These are phyloP conservation scores for Mycena vitilis DNA, from an alignment of 768 basidiomycete genomes.

Conservation along the genomic window DNA sequence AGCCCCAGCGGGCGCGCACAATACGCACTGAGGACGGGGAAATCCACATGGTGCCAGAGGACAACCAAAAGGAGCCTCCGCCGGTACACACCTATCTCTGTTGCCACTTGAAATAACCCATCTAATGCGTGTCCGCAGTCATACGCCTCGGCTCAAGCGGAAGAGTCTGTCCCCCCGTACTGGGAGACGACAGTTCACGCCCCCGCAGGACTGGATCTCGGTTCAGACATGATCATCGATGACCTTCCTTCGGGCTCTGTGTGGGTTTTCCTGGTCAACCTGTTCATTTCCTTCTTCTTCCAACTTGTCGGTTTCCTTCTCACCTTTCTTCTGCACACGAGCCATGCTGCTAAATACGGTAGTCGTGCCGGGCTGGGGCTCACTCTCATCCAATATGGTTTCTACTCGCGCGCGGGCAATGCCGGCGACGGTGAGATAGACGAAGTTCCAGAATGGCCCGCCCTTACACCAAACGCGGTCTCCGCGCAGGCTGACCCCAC, in stretches of 20 bases:
- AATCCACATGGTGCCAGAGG: slow-evolving; percentile 79
- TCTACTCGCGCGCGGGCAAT: slow-evolving; percentile 66
- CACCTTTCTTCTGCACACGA: slow-evolving; percentile 91
- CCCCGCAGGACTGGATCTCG: slow-evolving; percentile 61
- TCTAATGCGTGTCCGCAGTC: slow-evolving; percentile 58
- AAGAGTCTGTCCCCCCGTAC: slow-evolving; percentile 91
- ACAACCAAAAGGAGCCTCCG: slow-evolving; percentile 82
- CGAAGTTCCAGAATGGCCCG: slow-evolving; percentile 32
- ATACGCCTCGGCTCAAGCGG: slow-evolving; percentile 84
- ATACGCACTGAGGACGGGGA: slow-evolving; percentile 66
- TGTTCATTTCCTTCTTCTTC: slow-evolving; percentile 94
- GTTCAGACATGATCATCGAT: slow-evolving; percentile 83
- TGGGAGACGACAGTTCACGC: slow-evolving; percentile 97
- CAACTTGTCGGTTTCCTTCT: slow-evolving; percentile 94
- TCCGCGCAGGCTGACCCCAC: not conserved
- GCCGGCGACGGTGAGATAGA: slow-evolving; percentile 35
- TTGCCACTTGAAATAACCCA: not conserved
- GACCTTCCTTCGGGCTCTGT: slow-evolving; percentile 88
- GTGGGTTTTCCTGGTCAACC: slow-evolving; percentile 78
- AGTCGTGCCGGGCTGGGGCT: slow-evolving; percentile 95
- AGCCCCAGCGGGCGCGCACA: slow-evolving; percentile 68
- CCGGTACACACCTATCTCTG: slow-evolving; percentile 68
- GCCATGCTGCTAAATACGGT: slow-evolving; percentile 94
- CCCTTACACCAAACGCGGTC: slow-evolving; percentile 10
- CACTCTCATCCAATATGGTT: slow-evolving; percentile 93